Base-by-base conservation (phyloP, 495 filamentous ascomycete genomes). In the Xylaria flabelliformis region DNA sequence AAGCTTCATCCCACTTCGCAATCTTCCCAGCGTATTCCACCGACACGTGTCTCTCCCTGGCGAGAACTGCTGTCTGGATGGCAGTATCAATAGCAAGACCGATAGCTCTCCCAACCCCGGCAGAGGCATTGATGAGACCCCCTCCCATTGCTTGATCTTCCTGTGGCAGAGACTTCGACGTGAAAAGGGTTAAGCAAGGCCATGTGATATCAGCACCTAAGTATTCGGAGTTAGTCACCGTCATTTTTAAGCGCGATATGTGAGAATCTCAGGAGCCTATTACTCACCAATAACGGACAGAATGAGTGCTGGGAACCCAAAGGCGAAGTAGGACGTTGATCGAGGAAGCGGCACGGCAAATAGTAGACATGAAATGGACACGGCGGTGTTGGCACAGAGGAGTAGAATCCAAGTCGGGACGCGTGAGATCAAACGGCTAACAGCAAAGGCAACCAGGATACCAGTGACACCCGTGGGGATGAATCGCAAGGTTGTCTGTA, bases 61-160 rank as follows among this genome's bases (percentile, higher is more conserved):
- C 84, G 79, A 85, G 87, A 1, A 90, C 85, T 0, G 85, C 84
- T 13, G 85, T 86, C 75, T 91, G 86, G 7, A 89, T 79, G 0
- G 87, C 88, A 10, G 88, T 88, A 0, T 82, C 85, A 58, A 91
- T 82, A 0, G 89, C 89, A 36, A 91, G 77, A 0, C 87, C 85
- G 41, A 91, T 80, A 0, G 89, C 83, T 44, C 89, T 76, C 0
- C 89, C 89, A 4, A 90, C 72, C 66, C 89, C 87, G 0, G 85
- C 88, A 64, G 88, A 86, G 0, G 89, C 83, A 67, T 90, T 91
- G 71, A 91, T 85, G 13, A 90, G 80, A 0, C 87, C 90, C 0
- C 89, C 89, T 3, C 88, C 88, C 2, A 91, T 69, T 0, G 88
- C 86, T 73, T 91, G 90, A 66, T 91, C 89, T 32, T 87, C 84